These are phyloP conservation scores for Tolypocladium album DNA, from an alignment of 2,329 filamentous ascomycete species.

Conservation along the genomic window DNA sequence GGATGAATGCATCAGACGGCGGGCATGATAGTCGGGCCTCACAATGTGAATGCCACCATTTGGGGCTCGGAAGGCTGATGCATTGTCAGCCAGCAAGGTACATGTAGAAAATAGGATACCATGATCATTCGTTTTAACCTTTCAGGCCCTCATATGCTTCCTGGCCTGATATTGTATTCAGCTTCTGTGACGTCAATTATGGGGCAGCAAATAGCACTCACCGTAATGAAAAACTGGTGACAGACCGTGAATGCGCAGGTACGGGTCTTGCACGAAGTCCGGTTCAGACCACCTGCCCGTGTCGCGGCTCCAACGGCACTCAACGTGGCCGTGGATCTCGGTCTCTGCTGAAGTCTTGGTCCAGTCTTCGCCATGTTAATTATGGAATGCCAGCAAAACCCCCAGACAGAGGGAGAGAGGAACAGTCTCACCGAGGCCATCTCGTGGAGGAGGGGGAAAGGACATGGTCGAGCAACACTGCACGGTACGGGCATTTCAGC, in stretches of 20 bases:
- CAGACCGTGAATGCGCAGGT: constrained; percentile 2
- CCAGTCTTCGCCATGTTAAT: neutral
- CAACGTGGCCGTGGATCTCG: neutral
- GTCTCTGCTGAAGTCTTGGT: neutral
- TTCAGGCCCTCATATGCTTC: constrained; percentile 4
- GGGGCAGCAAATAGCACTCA: neutral
- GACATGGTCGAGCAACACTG: neutral
- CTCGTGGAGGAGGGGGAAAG: neutral
- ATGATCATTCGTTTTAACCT: neutral
- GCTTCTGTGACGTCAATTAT: neutral
- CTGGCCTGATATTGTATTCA: neutral
- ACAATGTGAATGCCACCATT: neutral
- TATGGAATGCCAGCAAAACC: neutral
- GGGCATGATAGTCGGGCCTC: neutral
- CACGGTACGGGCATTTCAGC: neutral
- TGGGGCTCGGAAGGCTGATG: neutral
- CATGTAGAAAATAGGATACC: neutral
- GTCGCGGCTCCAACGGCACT: constrained; percentile 1
- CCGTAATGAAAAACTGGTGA: constrained; percentile 4
- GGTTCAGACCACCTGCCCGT: constrained; percentile 1
- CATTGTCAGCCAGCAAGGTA: neutral
- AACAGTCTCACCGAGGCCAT: neutral
- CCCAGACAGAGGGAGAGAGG: too few species aligned
- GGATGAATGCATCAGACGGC: constrained; percentile 1
- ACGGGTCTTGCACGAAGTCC: constrained; percentile 1